Evolutionary conservation across 257 asterid species (phyloP).

Genomic region (Penstemon newberryi): DNA sequence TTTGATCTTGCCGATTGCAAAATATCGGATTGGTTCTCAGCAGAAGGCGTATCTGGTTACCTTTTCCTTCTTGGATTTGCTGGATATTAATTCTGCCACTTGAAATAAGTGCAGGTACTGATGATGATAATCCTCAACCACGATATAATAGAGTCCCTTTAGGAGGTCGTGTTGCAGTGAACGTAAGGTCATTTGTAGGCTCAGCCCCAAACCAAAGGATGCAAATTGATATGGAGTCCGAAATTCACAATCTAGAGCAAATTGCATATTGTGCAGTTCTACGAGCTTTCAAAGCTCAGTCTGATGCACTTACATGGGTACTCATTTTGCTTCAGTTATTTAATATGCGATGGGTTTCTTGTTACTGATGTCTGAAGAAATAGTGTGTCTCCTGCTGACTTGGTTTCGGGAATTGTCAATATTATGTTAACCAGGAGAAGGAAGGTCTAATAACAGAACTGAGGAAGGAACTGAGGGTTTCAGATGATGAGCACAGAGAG

Average conservation of each 20-base stretch:
- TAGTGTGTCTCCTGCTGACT: slow-evolving; percentile 11
- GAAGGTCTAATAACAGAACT: slow-evolving; percentile 95
- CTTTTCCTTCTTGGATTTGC: background rate
- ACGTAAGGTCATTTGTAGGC: slow-evolving; percentile 49
- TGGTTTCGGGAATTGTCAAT: slow-evolving; percentile 11
- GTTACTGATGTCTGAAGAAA: slow-evolving; percentile 15
- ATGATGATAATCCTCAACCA: slow-evolving; percentile 55
- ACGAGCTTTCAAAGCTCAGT: slow-evolving; percentile 97
- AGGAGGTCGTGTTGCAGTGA: slow-evolving; percentile 42
- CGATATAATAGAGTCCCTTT: slow-evolving; percentile 44
- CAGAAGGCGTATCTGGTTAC: background rate
- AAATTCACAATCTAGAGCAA: slow-evolving; percentile 92
- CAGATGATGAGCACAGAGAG: slow-evolving; percentile 96
- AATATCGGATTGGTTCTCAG: no score
- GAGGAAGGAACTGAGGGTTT: slow-evolving; percentile 92
- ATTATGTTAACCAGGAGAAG: slow-evolving; percentile 67
- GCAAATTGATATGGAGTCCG: slow-evolving; percentile 73
- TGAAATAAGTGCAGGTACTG: slow-evolving; percentile 46
- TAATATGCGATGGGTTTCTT: slow-evolving; percentile 15
- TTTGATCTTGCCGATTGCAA: no score
- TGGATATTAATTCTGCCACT: slow-evolving; percentile 14
- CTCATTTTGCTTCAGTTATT: slow-evolving; percentile 8
- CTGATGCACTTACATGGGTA: slow-evolving; percentile 99
- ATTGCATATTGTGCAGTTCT: slow-evolving; percentile 93
- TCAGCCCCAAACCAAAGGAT: slow-evolving; percentile 53